These are phyloP conservation scores for Lactarius psammicola DNA, from an alignment of 768 basidiomycete genomes.

Conservation along the genomic window DNA sequence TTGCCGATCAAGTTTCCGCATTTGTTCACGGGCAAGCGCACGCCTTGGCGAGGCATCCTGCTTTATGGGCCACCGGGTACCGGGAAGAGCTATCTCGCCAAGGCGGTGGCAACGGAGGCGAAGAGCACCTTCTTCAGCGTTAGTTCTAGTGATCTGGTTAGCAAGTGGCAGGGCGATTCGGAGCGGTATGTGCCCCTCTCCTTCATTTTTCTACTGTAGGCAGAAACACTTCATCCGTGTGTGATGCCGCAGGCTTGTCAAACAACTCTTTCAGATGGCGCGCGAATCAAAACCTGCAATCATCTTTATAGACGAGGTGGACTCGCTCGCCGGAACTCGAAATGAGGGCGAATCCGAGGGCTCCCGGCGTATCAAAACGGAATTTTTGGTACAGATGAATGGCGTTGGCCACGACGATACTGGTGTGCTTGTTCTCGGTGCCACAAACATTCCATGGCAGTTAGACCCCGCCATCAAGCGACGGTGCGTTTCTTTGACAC, in stretches of 20 bases:
- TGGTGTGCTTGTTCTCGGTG: conserved; percentile 93
- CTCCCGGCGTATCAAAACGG: conserved; percentile 95
- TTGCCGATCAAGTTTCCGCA: conserved; percentile 99
- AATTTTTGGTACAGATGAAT: conserved; percentile 98
- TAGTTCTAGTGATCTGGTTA: conserved; percentile 91
- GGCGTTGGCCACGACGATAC: conserved; percentile 98
- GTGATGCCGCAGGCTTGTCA: conserved; percentile 66
- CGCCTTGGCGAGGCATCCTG: conserved; percentile 94
- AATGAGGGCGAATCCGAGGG: conserved; percentile 98
- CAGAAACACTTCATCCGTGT: conserved; percentile 1
- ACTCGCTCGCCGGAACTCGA: conserved; percentile 91
- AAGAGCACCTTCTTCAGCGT: conserved; percentile 99
- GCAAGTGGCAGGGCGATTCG: conserved; percentile 99
- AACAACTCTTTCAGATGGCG: conserved; percentile 94
- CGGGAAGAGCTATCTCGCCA: conserved; percentile 94
- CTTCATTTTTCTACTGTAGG: background rate
- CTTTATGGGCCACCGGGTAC: conserved; percentile 98
- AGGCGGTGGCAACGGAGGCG: conserved; percentile 98
- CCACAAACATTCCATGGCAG: conserved; percentile 99
- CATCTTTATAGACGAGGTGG: conserved; percentile 99
- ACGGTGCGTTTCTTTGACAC: conserved; percentile 48
- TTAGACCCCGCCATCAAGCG: conserved; percentile 97
- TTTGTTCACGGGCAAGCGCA: conserved; percentile 96
- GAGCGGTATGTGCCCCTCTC: conserved; percentile 62
- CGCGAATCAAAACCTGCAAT: conserved; percentile 95